Base-by-base conservation (phyloP, 208 protist species). In the Crithidia thermophila region DNA sequence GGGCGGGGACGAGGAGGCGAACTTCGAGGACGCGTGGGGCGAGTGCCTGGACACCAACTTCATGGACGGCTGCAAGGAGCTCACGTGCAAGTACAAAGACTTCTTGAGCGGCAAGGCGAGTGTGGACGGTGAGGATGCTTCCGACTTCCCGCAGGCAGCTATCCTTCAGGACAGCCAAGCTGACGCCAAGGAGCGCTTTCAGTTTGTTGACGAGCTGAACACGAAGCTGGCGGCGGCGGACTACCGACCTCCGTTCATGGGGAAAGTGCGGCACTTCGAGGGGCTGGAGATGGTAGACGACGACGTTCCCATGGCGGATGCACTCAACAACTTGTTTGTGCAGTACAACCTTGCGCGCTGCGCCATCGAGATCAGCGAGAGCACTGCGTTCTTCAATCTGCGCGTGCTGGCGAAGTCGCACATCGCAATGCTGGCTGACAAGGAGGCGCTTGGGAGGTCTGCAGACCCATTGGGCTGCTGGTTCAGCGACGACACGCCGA, bases 21-120 rank as follows among this genome's bases (percentile, higher is more conserved):
- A 3, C n/a, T 51, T 13, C 7, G n/a, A 18, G 23, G 57, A 49
- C 30, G 34, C 57, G 42, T 51, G 42, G 21, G 16, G 30, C 13
- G 57, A 23, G 30, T 43, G 42, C 30, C 57, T 43, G 27, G 57
- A 63, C 57, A 63, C 49, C 16, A 72, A 72, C 67, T 72, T 61
- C 67, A 64, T 72, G 57, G 67, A 72, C 49, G 57, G 18, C 39
- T 52, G 30, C 6, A 28, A 39, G 14, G 57, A 57, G 20, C 28
- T 65, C 10, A 52, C 52, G 39, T 33, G 43, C 27, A 47, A 64
- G 49, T 65, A 52, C 39, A 42, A 50, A 27, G 8, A 52, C 30
- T 65, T 72, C 23, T 18, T 72, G 11, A 37, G 50, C 21, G 34
- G 49, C 30, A 23, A 33, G 39, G 16, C 55, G 40, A 46, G 42